Base-by-base conservation (phyloP, 352 stramenopile species). In the Phytophthora agathidicida region DNA sequence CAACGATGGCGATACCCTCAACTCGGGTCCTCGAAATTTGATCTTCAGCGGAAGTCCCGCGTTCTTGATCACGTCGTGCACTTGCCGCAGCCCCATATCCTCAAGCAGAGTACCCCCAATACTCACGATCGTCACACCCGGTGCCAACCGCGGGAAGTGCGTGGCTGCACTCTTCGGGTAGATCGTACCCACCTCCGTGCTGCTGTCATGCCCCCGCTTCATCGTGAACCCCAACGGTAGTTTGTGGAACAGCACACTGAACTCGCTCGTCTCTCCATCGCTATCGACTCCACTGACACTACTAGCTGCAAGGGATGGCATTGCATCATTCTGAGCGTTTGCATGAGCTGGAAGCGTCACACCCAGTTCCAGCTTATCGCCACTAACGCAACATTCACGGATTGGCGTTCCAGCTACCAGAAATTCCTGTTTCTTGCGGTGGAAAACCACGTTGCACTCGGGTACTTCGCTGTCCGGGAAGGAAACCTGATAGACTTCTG, bases 161-260 rank as follows among this genome's bases (percentile, higher is more conserved):
- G 83, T 91, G 9, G 77, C 81, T 2, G 74, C 76, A 43, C 83
- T 92, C 43, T 88, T 85, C 1, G 86, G 83, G 43, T 92, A 93
- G 55, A 94, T 91, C n/a, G 83, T 93, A 14, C 83, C 85, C 5
- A 96, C 85, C 31, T 93, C 84, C 1, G 79, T 93, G 23, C 60
- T 73, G 14, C 56, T 55, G 59, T 91, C 80, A 57, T 80, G 75
- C 13, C 84, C 79, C 37, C 90, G 80, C 58, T 91, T 91, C 68
- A 96, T 81, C 5, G 85, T 94, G 50, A 96, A 94, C 7, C 87
- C 87, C 16, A 96, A 72, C 33, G 87, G 87, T 11, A 94, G 77
- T 26, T 83, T 86, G 66, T 96, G 85, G 56, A 96, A 96, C 30
- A 92, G 52, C 45, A 96, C 70, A 19, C 71, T 69, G 49, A 96